Evolutionary conservation across 73 alveolate genomes (phyloP).

Genomic region (Paramecium caudatum): DNA sequence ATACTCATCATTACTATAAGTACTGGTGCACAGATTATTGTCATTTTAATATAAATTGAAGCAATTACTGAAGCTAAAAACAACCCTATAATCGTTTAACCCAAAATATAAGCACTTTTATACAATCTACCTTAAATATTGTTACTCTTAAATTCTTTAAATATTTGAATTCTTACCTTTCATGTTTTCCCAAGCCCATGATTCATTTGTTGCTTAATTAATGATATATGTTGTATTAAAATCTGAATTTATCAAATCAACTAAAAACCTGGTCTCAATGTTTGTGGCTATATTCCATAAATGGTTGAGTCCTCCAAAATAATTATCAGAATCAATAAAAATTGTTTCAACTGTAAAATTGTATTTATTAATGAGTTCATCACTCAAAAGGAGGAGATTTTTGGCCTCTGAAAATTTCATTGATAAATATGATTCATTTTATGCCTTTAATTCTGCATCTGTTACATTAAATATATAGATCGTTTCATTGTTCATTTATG

Average conservation of each 20-base stretch:
- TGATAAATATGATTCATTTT: conserved; percentile 21
- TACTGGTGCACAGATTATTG: conserved; percentile 72
- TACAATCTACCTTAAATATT: background rate
- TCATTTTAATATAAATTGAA: conserved; percentile 71
- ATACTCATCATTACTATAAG: conserved; percentile 62
- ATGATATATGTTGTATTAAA: too few species aligned
- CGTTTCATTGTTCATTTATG: background rate
- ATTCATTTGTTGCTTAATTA: conserved; percentile 19
- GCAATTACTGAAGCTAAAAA: conserved; percentile 55
- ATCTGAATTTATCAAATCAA: background rate
- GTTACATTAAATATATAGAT: conserved; percentile 4
- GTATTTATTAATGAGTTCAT: background rate
- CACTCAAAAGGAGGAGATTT: background rate
- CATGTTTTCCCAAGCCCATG: conserved; percentile 19
- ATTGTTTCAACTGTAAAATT: background rate
- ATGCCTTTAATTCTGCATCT: background rate
- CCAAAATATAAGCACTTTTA: too few species aligned
- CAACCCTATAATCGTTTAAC: conserved; percentile 47
- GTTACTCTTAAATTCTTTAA: too few species aligned
- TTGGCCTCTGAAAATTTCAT: background rate
- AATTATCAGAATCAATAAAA: background rate
- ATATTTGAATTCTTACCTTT: too few species aligned
- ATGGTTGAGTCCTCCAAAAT: background rate
- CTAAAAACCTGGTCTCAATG: conserved; percentile 20
- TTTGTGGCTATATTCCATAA: background rate